These are phyloP conservation scores for Phyllachora maydis DNA, from an alignment of 2,329 filamentous ascomycete species.

Conservation along the genomic window DNA sequence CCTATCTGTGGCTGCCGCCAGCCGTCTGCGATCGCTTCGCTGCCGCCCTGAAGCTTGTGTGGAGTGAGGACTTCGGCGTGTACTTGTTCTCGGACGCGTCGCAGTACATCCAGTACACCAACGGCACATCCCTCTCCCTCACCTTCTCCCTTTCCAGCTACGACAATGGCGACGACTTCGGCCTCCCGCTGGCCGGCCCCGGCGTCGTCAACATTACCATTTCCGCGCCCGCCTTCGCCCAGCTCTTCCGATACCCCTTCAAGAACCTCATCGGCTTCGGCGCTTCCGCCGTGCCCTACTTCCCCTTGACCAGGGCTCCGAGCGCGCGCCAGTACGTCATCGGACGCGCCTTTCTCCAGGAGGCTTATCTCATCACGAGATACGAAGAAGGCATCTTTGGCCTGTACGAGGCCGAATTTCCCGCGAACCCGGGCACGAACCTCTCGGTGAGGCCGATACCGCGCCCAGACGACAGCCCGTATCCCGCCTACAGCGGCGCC, in stretches of 20 bases:
- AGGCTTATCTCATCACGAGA: constrained; percentile 37
- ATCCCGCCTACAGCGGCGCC: constrained; percentile 16
- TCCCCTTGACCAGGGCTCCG: constrained; percentile 37
- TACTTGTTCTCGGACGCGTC: constrained; percentile 40
- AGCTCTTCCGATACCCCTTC: constrained; percentile 27
- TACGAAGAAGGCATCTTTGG: constrained; percentile 32
- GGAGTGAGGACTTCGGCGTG: constrained; percentile 39
- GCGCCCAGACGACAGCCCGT: constrained; percentile 22
- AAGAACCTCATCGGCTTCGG: constrained; percentile 21
- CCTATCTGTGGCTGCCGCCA: constrained; percentile 41
- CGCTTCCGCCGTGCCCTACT: constrained; percentile 32
- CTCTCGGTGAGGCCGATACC: constrained; percentile 20
- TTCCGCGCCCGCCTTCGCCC: constrained; percentile 26
- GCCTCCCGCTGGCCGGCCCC: constrained; percentile 21
- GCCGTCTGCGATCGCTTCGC: constrained; percentile 44
- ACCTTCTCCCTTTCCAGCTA: constrained; percentile 35
- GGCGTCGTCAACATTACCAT: constrained; percentile 36
- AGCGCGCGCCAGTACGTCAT: constrained; percentile 31
- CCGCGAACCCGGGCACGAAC: constrained; percentile 17
- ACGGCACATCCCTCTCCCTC: constrained; percentile 25
- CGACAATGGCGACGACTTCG: constrained; percentile 30
- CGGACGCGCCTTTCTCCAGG: constrained; percentile 49
- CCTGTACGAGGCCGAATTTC: constrained; percentile 32
- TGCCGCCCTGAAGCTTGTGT: constrained; percentile 38
- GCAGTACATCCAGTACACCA: constrained; percentile 24